Evolutionary conservation across 2,329 filamentous ascomycete species (phyloP), one percentile per base, ranked within the genome.

Genomic region (Phoma sp.): DNA sequence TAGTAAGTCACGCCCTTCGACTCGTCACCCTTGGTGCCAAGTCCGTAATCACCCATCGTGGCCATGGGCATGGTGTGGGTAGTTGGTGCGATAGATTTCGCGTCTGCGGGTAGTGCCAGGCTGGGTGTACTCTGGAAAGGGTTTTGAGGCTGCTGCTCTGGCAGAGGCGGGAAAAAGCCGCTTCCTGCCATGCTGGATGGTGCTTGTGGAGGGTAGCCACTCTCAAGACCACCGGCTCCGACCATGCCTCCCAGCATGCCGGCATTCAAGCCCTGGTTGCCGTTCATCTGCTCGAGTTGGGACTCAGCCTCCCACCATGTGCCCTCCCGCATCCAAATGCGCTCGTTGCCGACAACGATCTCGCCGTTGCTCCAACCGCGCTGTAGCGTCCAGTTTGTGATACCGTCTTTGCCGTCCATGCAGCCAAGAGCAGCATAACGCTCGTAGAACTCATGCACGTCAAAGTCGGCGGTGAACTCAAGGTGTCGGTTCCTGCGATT

Each of bases 271-370:
- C 53, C 36, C 23, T 56, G 53, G 33, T 56, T 52, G 4, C 86
- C 83, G 47, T 83, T 86, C 75, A 95, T 93, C 66, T 96, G 81
- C 68, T 99, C 95, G 25, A 98, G 86, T 89, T 97, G 96, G 57
- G 86, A 90, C 77, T 99, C 95, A 4, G 93, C 93, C 75, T 98
- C 93, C 93, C 93, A 98, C 93, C 95, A 99, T 2, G 93, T 90
- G 52, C 80, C 83, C 75, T 99, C 95, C 44, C 93, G 86, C 80
- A 98, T 93, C 95, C 95, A 99, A 37, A 99, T 87, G 29, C 95
- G 89, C 74, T 98, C 92, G 53, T 87, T 88, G 50, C 95, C 95
- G 29, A 98, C 82, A 4, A 96, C 86, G 2, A 98, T 92, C 76
- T 98, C 95, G 35, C 95, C 95, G 65, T 99, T 99, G 77, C 91